These are phyloP conservation scores for Capsicum baccatum DNA, from an alignment of 257 asterid genomes.

Conservation along the genomic window DNA sequence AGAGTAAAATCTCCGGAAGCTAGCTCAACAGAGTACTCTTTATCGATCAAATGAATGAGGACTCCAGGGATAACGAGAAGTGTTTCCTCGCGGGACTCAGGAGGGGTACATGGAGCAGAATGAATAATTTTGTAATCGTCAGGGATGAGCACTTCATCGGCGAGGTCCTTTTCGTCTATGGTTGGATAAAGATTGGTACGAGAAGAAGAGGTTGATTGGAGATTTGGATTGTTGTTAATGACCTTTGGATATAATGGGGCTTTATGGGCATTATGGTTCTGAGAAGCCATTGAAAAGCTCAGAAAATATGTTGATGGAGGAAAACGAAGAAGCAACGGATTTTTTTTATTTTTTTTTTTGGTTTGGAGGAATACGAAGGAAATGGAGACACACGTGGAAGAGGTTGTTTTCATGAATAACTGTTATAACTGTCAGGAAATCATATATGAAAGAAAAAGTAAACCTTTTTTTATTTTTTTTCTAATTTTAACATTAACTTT, in stretches of 20 bases:
- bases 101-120: slow-evolving; percentile 68
- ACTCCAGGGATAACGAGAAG: slow-evolving; percentile 73
- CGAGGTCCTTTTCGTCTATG: slow-evolving; percentile 50
- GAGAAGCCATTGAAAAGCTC: slow-evolving; percentile 57
- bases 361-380: not conserved
- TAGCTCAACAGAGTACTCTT: slow-evolving; percentile 87
- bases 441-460: not conserved
- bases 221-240: slow-evolving; percentile 37
- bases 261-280: slow-evolving; percentile 45
- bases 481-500: too few relatives aligned
- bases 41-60: slow-evolving; percentile 82
- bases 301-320: slow-evolving; percentile 19
- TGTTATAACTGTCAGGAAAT: slow-evolving; percentile 5
- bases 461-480: too few relatives aligned
- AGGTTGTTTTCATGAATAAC: not conserved
- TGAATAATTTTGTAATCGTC: slow-evolving; percentile 33
- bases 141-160: slow-evolving; percentile 51
- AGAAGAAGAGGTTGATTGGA: slow-evolving; percentile 41
- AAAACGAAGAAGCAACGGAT: not conserved
- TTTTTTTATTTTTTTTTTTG: not conserved
- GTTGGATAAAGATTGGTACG: slow-evolving; percentile 49
- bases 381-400: slow-evolving; percentile 4
- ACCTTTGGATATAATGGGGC: slow-evolving; percentile 65
- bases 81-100: slow-evolving; percentile 52
- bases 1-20: slow-evolving; percentile 78